Evolutionary conservation across 139 green algal genomes (phyloP).

Genomic region (Tetradesmus lagerheimii): DNA sequence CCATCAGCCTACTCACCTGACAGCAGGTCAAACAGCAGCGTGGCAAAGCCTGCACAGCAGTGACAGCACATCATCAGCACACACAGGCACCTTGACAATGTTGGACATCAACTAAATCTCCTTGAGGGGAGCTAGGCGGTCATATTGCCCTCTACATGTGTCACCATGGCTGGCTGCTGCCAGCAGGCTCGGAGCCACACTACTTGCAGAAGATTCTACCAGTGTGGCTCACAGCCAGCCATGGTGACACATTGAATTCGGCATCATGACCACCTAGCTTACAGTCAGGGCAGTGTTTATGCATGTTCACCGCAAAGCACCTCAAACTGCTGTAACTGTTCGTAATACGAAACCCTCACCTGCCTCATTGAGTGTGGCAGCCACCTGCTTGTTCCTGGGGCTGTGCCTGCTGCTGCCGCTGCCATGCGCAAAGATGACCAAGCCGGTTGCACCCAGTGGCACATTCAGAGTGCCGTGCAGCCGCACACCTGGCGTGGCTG

Average conservation of each 20-base stretch:
- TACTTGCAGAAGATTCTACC: too few relatives aligned
- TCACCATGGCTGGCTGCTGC: background rate
- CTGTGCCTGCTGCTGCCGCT: conserved; percentile 53
- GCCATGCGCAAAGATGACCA: conserved; percentile 49
- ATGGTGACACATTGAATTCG: too few relatives aligned
- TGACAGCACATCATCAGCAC: background rate
- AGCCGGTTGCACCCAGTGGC: conserved; percentile 8
- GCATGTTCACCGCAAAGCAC: too few relatives aligned
- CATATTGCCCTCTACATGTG: too few relatives aligned
- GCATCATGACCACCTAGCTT: too few relatives aligned
- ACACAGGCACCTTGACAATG: background rate
- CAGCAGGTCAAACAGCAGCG: conserved; percentile 38
- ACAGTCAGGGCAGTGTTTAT: background rate
- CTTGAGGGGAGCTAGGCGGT: too few relatives aligned
- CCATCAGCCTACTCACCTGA: conserved; percentile 32
- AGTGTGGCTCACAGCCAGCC: too few relatives aligned
- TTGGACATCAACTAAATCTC: too few relatives aligned
- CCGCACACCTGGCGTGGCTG: background rate
- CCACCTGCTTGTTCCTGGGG: conserved; percentile 46
- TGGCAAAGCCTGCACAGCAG: conserved; percentile 22
- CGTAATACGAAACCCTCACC: too few relatives aligned
- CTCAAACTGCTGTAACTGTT: too few relatives aligned
- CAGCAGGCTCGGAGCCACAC: too few relatives aligned
- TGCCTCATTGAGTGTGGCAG: conserved; percentile 32
- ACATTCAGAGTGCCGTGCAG: conserved; percentile 24